Percentiles rank a stretch among this genome's conserved stretches.
Conservation (phyloP, 108 stramenopile genomes). For the Stephanodiscus minutulus region DNA sequence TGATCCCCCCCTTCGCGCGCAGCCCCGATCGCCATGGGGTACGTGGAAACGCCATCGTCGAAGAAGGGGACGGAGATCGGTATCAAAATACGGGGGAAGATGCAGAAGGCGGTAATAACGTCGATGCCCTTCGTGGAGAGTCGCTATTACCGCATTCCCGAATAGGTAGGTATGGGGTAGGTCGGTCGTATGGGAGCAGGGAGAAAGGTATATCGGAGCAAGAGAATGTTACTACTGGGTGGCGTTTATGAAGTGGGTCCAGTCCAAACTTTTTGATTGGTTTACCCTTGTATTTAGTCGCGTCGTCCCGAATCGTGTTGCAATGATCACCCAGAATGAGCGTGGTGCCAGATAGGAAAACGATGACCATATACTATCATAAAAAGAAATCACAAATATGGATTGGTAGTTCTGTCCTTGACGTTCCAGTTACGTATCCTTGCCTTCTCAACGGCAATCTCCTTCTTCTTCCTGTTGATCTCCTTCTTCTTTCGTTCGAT, state of each 20-base stretch:
- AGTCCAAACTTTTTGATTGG: too few relatives aligned
- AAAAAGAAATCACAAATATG: constrained; percentile 17
- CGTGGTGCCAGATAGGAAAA: too few relatives aligned
- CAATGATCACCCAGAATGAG: too few relatives aligned
- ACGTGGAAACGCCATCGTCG: constrained; percentile 76
- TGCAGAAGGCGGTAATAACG: constrained; percentile 85
- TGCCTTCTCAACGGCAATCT: constrained; percentile 9
- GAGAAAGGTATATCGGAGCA: too few relatives aligned
- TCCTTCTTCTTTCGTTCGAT: constrained; percentile 14
- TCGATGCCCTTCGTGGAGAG: constrained; percentile 98
- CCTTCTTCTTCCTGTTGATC: constrained; percentile 16
- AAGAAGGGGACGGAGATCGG: constrained; percentile 89
- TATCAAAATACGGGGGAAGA: constrained; percentile 91
- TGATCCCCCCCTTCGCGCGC: not conserved
- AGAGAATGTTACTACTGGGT: too few relatives aligned
- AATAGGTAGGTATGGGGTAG: constrained; percentile 33
- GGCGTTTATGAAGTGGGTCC: too few relatives aligned
- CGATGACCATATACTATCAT: too few relatives aligned
- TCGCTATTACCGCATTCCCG: constrained; percentile 92
- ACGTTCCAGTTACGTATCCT: constrained; percentile 39
- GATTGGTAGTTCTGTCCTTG: constrained; percentile 14
- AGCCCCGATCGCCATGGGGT: constrained; percentile 99
- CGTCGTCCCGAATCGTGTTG: too few relatives aligned
- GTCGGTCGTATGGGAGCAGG: too few relatives aligned
- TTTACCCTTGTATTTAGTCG: too few relatives aligned